Base-by-base conservation (phyloP, 2,329 filamentous ascomycete species). In the Podosphaera xanthii region DNA sequence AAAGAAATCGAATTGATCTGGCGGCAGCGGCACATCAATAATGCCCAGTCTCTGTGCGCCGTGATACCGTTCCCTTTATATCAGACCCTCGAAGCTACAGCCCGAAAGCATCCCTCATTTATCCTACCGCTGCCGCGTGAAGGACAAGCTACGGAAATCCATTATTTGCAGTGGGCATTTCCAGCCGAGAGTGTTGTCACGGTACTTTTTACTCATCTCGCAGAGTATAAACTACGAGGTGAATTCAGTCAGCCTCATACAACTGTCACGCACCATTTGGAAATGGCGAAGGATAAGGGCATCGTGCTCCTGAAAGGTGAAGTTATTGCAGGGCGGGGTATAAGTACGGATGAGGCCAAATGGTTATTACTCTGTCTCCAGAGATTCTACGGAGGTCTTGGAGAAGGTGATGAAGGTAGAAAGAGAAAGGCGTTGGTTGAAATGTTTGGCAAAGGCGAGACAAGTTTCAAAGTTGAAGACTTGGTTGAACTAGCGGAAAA, bases 111-210 rank as follows among this genome's bases (percentile, higher is more conserved):
- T 69, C 92, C 92, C 12, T 84, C 89, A 65, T 98, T 98, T 73
- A 84, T 98, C 59, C 79, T 98, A 1, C 92, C 92, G 0, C 78
- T 97, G 5, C 86, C 86, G 64, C 86, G 79, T 71, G 75, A 69
- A 57, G 71, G 72, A 2, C 74, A 79, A 62, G 87, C 87, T 58
- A 87, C 89, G 54, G 92, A 97, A 71, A 89, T 98, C 53, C 92
- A 98, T 72, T 95, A 94, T 71, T 72, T 98, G 62, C 91, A 98
- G 72, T 98, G 94, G 88, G 86, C 86, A 0, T 96, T 95, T 71
- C 90, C 94, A 61, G 77, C 82, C 0, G 74, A 76, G 73, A 38
- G 77, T 61, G 84, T 82, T 2, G 80, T 79, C 61, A 87, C 85
- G 0, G 83, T 97, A 4, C 81, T 98, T 40, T 97, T 98, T 73